Evolutionary conservation across 2,329 filamentous ascomycete genomes (phyloP).

Genomic region (Zasmidium angulare): DNA sequence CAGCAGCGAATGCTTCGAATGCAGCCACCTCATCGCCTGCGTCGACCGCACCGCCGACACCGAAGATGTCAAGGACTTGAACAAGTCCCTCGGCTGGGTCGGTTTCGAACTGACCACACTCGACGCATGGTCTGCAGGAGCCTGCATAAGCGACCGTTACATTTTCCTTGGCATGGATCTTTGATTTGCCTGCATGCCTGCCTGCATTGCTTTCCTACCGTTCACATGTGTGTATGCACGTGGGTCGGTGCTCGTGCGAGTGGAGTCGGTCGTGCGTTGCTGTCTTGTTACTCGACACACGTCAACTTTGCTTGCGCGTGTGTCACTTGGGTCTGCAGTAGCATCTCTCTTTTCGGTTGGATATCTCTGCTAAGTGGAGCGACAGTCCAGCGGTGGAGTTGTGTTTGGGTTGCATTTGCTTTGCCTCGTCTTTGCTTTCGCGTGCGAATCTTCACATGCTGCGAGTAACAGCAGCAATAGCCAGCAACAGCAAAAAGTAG

Average conservation of each 20-base stretch:
- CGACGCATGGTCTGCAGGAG: constrained; percentile 68
- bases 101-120: constrained; percentile 83
- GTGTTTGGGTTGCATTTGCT: constrained; percentile 3
- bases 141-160: constrained; percentile 72
- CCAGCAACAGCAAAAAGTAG: background rate
- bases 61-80: constrained; percentile 62
- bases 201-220: no score
- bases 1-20: constrained; percentile 68
- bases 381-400: background rate
- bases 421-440: background rate
- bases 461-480: background rate
- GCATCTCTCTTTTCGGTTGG: background rate
- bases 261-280: no score
- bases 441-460: background rate
- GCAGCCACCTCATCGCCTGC: constrained; percentile 75
- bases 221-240: background rate
- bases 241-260: background rate
- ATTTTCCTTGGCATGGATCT: constrained; percentile 87
- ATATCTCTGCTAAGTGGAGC: no score
- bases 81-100: constrained; percentile 88
- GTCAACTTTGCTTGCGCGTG: no score
- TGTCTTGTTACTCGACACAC: constrained; percentile 6
- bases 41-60: constrained; percentile 71
- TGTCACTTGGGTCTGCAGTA: no score
- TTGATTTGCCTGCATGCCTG: constrained; percentile 41